Base-by-base conservation (phyloP, 768 basidiomycete species). In the Tricholoma flavovirens region DNA sequence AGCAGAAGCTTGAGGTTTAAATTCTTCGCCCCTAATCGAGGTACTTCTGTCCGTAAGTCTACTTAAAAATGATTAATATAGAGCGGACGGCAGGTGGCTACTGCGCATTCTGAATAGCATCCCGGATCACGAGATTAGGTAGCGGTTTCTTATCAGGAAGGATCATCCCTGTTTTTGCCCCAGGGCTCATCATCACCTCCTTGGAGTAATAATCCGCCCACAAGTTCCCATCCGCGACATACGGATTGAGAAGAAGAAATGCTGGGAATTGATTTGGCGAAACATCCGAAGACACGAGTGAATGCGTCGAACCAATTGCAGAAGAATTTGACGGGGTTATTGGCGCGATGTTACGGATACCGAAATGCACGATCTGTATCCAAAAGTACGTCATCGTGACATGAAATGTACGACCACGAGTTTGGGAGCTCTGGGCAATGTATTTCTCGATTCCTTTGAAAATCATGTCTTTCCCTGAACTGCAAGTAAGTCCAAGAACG, bases 371-470 rank as follows among this genome's bases (percentile, higher is more conserved):
- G 22, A 77, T 69, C 59, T 80, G 76, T 52, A 79, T 74, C 77
- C 78, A 79, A 62, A 79, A 77, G 56, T 77, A 80, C 0, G 78
- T 76, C 77, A 80, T 77, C 17, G 76, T 76, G 38, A 77, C 53
- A 54, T 79, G 74, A 60, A 77, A 78, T 21, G 71, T 64, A 21
- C 72, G 69, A 5, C 68, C 70, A 3, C 66, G 67, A 3, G 75
- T 72, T 48, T 75, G 71, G 24, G 67, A 45, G 60, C 70, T 75
- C 50, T 69, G 54, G 10, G 63, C 51, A 53, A 75, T 75, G 55
- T 80, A 77, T 12, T 63, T 64, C 51, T 74, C 66, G 5, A 79
- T 64, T 4, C 77, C 75, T 38, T 73, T 59, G 57, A 80, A 76
- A 38, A 79, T 72, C 64, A 73, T 69, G 42, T 77, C 68, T 56